A percentile compares a stretch with the other conserved stretches of the same genome.
These are phyloP conservation scores for Volvariella volvacea DNA, from an alignment of 1,284 basidiomycete species.

Conservation along the genomic window DNA sequence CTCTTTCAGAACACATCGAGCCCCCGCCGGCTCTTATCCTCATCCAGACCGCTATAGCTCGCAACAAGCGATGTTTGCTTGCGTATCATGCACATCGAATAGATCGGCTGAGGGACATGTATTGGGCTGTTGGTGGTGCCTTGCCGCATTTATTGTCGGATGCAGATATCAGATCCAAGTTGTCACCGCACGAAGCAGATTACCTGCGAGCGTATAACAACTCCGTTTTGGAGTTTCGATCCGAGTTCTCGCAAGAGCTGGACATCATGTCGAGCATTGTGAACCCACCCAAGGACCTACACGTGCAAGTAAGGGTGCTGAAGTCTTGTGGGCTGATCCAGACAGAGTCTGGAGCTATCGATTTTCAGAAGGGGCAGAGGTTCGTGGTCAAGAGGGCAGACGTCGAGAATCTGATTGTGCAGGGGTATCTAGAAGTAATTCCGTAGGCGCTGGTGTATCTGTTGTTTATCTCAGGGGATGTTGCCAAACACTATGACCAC, in stretches of 20 bases:
- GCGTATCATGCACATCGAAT: conserved; percentile 87
- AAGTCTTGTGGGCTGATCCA: conserved; percentile 86
- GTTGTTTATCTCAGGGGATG: conserved; percentile 15
- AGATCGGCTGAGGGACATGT: conserved; percentile 77
- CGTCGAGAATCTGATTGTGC: conserved; percentile 87
- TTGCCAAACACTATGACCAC: conserved; percentile 15
- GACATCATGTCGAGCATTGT: conserved; percentile 78
- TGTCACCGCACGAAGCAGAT: conserved; percentile 88
- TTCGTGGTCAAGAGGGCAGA: conserved; percentile 83
- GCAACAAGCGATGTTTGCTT: conserved; percentile 91
- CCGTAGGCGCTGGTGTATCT: conserved; percentile 6
- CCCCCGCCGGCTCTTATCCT: conserved; percentile 73
- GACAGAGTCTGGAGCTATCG: conserved; percentile 81
- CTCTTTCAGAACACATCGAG: conserved; percentile 31
- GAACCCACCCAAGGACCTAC: conserved; percentile 75
- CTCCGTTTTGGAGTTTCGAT: conserved; percentile 78
- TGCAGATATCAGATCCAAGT: conserved; percentile 67
- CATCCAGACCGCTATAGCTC: conserved; percentile 80
- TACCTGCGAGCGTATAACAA: conserved; percentile 81
- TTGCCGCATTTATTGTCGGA: conserved; percentile 79
- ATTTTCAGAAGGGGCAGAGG: conserved; percentile 84
- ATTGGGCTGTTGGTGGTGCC: conserved; percentile 92
- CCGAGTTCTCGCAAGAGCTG: conserved; percentile 80
- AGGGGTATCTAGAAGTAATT: conserved; percentile 82
- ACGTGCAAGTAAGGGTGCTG: conserved; percentile 73